phyloP scores from a whole-genome alignment of 371 early-diverging fungal genomes.

The Chytridium lagenaria region DNA sequence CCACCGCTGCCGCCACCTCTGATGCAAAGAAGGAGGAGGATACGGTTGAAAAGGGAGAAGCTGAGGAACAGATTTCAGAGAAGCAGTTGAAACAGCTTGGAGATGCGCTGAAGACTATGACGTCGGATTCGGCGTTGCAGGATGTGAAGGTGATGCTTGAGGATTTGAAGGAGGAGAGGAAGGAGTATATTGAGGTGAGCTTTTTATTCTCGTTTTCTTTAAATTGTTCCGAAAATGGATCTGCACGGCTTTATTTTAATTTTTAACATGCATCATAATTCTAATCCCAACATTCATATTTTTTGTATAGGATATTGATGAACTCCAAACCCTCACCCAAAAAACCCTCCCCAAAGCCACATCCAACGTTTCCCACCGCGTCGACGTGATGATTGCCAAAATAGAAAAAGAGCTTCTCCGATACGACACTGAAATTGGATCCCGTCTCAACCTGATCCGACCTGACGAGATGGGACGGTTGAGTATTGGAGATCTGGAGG shows the following conservation, averaged over 20 bases:
- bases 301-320: conserved; percentile 50
- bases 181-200: conserved; percentile 56
- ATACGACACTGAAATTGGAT: conserved; percentile 52
- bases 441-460: conserved; percentile 46
- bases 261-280: too few species aligned
- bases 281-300: neutral
- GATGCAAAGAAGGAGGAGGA: conserved; percentile 23
- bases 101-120: conserved; percentile 51
- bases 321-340: conserved; percentile 52
- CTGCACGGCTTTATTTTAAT: too few species aligned
- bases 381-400: conserved; percentile 60
- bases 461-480: conserved; percentile 63
- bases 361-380: conserved; percentile 40
- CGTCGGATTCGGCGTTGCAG: conserved; percentile 51
- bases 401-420: conserved; percentile 69
- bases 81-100: conserved; percentile 50
- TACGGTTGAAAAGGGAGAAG: conserved; percentile 24
- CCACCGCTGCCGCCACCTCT: conserved; percentile 18
- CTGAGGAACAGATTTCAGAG: conserved; percentile 40
- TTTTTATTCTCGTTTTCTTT: neutral
- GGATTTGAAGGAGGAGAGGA: conserved; percentile 50
- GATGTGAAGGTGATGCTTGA: conserved; percentile 49
- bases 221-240: too few species aligned
- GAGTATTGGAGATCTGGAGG: conserved; percentile 65
- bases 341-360: conserved; percentile 41